Percentiles rank a stretch among this genome's conserved stretches.
These are phyloP conservation scores for Debaryomyces robertsiae DNA, from an alignment of 1,139 yeast species.

Conservation along the genomic window DNA sequence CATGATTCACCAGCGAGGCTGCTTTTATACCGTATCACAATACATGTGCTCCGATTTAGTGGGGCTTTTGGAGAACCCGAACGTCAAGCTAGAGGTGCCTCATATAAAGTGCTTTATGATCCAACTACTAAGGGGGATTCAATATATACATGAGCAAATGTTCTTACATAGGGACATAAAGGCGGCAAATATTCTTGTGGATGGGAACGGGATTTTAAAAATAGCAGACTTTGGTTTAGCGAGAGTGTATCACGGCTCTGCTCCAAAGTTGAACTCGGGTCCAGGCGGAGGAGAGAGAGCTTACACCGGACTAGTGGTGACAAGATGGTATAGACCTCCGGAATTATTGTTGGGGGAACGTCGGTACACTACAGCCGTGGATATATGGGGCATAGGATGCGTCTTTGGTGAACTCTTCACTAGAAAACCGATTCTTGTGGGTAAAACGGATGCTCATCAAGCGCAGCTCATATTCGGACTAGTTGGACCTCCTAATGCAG, in stretches of 20 bases:
- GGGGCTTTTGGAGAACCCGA: conserved; percentile 86
- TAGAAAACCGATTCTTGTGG: conserved; percentile 80
- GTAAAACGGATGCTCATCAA: conserved; percentile 88
- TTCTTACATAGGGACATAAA: conserved; percentile 90
- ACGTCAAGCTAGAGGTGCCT: conserved; percentile 57
- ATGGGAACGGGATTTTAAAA: conserved; percentile 73
- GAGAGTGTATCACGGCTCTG: conserved; percentile 70
- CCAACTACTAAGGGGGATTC: conserved; percentile 78
- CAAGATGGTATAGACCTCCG: conserved; percentile 97
- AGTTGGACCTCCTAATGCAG: conserved; percentile 75
- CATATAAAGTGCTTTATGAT: conserved; percentile 84
- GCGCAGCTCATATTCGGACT: conserved; percentile 77
- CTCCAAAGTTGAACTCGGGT: conserved; percentile 56
- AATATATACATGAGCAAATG: conserved; percentile 73
- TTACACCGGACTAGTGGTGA: conserved; percentile 90
- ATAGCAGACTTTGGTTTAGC: conserved; percentile 65
- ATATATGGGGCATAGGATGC: conserved; percentile 97
- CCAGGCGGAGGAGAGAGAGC: conserved; percentile 77
- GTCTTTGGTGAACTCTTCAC: conserved; percentile 90
- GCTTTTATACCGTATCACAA: conserved; percentile 86
- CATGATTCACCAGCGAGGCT: conserved; percentile 44
- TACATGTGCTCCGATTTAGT: conserved; percentile 93
- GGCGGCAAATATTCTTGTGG: conserved; percentile 87
- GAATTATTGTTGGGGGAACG: conserved; percentile 85
- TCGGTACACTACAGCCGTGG: conserved; percentile 88